Conservation (phyloP, 495 filamentous ascomycete genomes). For the Tuber umbilicatum region DNA sequence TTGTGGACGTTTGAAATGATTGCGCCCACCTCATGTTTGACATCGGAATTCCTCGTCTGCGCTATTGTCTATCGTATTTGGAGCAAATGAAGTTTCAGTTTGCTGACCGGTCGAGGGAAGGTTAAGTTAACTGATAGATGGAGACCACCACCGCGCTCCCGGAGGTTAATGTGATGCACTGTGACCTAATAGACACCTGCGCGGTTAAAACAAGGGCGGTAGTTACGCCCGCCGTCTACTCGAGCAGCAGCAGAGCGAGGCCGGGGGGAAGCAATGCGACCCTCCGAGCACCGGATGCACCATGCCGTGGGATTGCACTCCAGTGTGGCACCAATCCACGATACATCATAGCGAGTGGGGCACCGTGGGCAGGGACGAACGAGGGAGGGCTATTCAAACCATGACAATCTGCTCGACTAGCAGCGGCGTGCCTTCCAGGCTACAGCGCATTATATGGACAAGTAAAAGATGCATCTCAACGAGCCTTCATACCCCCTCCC, state of each 20-base stretch:
- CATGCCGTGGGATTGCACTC: not conserved
- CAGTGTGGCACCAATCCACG: not conserved
- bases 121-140: not conserved
- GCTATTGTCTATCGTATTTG: not conserved
- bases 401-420: not conserved
- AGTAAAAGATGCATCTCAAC: not conserved
- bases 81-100: not conserved
- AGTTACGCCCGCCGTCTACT: not conserved
- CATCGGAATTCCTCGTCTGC: not conserved
- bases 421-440: not conserved
- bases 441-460: not conserved
- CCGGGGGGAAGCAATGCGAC: not conserved
- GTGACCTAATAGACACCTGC: not conserved
- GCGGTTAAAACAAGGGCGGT: not conserved
- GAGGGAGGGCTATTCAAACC: not conserved
- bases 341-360: not conserved
- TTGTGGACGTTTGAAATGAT: not conserved
- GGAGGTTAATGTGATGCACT: not conserved
- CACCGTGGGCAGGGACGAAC: not conserved
- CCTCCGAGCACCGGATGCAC: not conserved
- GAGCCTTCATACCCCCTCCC: not conserved
- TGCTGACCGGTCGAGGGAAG: not conserved
- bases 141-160: not conserved
- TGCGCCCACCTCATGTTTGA: not conserved
- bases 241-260: not conserved